Evolutionary conservation across 2,329 filamentous ascomycete genomes (phyloP).

Genomic region (Neoarthrinium moseri): DNA sequence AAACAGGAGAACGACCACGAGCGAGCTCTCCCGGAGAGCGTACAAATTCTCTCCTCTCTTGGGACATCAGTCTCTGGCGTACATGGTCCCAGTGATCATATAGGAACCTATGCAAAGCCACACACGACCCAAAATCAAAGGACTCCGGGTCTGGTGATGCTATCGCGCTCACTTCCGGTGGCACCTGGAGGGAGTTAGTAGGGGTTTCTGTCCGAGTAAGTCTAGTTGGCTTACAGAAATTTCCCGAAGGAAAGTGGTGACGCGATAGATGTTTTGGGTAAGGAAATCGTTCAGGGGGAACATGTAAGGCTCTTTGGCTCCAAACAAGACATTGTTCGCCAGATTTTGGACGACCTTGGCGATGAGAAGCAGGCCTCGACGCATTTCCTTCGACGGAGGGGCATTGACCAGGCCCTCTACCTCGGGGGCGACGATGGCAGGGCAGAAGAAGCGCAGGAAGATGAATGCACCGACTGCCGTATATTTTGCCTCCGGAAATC

Average conservation of each 20-base stretch:
- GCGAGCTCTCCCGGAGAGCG: conserved; percentile 51
- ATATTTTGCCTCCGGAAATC: conserved; percentile 69
- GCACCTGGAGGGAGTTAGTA: conserved; percentile 34
- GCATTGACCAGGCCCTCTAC: conserved; percentile 62
- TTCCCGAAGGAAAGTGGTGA: conserved; percentile 65
- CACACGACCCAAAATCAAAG: conserved; percentile 70
- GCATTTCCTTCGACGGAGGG: conserved; percentile 66
- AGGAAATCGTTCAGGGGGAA: conserved; percentile 68
- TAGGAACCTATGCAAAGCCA: conserved; percentile 65
- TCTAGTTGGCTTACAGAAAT: conserved; percentile 55
- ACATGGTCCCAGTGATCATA: conserved; percentile 74
- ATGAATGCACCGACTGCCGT: conserved; percentile 71
- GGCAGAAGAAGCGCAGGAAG: conserved; percentile 71
- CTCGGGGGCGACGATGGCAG: conserved; percentile 69
- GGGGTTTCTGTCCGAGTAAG: neutral
- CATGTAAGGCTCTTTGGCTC: conserved; percentile 72
- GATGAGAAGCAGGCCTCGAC: conserved; percentile 65
- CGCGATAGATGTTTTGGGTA: conserved; percentile 65
- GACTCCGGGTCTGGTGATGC: conserved; percentile 43
- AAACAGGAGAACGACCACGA: conserved; percentile 52
- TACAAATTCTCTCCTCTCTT: conserved; percentile 56
- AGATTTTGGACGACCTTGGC: conserved; percentile 71
- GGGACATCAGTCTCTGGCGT: conserved; percentile 60
- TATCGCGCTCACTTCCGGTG: conserved; percentile 44
- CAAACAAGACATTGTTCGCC: conserved; percentile 70